Evolutionary conservation across 176 grass and related monocot genomes (phyloP).

Genomic region (Zizania latifolia): DNA sequence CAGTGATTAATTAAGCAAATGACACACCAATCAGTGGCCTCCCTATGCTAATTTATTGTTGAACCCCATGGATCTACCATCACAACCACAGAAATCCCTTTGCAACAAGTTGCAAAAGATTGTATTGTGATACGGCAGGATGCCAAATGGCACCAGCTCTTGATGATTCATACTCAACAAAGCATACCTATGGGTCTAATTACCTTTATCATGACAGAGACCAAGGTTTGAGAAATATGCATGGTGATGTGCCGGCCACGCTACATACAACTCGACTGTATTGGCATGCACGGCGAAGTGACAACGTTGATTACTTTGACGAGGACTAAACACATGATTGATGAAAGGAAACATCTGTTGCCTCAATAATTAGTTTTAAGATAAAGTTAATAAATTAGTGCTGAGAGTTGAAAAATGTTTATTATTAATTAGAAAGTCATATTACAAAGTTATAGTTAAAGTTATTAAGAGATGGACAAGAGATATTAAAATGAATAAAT

Average conservation of each 20-base stretch:
- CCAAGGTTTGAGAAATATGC: slow-evolving; percentile 5
- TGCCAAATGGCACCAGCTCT: slow-evolving; percentile 37
- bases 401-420: too few species aligned
- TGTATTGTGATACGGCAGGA: too few species aligned
- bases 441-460: too few species aligned
- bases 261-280: background rate
- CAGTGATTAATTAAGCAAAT: background rate
- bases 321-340: background rate
- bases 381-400: too few species aligned
- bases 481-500: too few species aligned
- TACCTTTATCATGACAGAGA: background rate
- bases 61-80: background rate
- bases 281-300: background rate
- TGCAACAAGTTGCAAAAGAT: background rate
- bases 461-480: too few species aligned
- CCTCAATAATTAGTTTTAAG: too few species aligned
- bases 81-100: slow-evolving; percentile 9
- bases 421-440: too few species aligned
- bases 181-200: slow-evolving; percentile 6
- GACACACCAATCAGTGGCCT: slow-evolving; percentile 18
- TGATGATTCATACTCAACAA: slow-evolving; percentile 11
- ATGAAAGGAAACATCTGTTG: slow-evolving; percentile 22
- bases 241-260: slow-evolving; percentile 4
- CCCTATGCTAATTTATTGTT: background rate
- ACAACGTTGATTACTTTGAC: slow-evolving; percentile 19